Evolutionary conservation across 768 basidiomycete species (phyloP).

Genomic region (Leucogyrophana mollusca): DNA sequence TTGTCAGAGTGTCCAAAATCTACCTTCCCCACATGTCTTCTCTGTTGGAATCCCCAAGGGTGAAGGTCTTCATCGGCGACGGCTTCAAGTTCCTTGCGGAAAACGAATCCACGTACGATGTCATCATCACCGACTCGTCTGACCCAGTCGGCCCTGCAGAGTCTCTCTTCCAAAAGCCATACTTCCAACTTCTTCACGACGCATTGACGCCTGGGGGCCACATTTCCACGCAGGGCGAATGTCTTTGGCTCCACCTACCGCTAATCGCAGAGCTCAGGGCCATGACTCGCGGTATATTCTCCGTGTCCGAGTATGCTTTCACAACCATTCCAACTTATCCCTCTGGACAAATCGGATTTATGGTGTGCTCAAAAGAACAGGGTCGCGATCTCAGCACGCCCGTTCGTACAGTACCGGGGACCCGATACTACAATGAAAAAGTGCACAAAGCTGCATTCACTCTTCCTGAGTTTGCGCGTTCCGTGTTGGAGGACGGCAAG

Average conservation of each 20-base stretch:
- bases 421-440: slow-evolving; percentile 81
- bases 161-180: slow-evolving; percentile 93
- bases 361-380: slow-evolving; percentile 80
- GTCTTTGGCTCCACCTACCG: slow-evolving; percentile 89
- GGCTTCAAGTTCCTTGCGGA: slow-evolving; percentile 96
- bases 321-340: slow-evolving; percentile 99
- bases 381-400: slow-evolving; percentile 71
- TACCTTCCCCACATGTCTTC: slow-evolving; percentile 94
- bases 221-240: slow-evolving; percentile 96
- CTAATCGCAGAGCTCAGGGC: slow-evolving; percentile 76
- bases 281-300: slow-evolving; percentile 74
- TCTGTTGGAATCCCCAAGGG: slow-evolving; percentile 76
- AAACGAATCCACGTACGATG: slow-evolving; percentile 87
- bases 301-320: slow-evolving; percentile 84
- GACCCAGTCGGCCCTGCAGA: slow-evolving; percentile 97
- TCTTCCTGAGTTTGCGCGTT: slow-evolving; percentile 89
- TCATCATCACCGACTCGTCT: slow-evolving; percentile 98
- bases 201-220: slow-evolving; percentile 87
- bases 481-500: slow-evolving; percentile 68
- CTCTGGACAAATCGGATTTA: slow-evolving; percentile 96
- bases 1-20: slow-evolving; percentile 89
- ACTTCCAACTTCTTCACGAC: slow-evolving; percentile 92
- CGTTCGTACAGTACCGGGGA: slow-evolving; percentile 65
- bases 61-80: slow-evolving; percentile 86
- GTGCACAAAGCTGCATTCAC: slow-evolving; percentile 84